Percentiles rank a stretch among this genome's conserved stretches.
These are phyloP conservation scores for Blastobotrys peoriensis DNA, from an alignment of 805 yeast species.

Conservation along the genomic window DNA sequence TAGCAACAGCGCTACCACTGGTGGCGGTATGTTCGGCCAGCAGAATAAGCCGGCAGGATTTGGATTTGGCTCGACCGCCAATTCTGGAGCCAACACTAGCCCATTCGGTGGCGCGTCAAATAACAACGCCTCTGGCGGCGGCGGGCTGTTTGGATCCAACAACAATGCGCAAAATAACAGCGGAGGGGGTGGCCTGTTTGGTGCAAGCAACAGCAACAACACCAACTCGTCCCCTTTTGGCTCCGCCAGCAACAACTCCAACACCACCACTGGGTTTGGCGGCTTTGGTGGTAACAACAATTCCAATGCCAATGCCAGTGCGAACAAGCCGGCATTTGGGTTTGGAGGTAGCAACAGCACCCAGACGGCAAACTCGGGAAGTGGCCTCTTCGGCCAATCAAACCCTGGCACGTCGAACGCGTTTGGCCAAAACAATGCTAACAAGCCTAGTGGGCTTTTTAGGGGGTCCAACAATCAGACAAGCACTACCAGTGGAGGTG, in stretches of 20 bases:
- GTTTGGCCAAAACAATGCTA: conserved; percentile 18
- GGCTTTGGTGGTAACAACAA: not conserved
- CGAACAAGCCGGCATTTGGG: conserved; percentile 22
- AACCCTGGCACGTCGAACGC: conserved; percentile 20
- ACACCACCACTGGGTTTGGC: conserved; percentile 4
- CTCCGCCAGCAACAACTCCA: conserved; percentile 20
- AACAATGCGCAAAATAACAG: conserved; percentile 12
- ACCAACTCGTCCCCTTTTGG: conserved; percentile 2
- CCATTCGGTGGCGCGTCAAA: conserved; percentile 33
- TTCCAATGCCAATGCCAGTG: too few species aligned
- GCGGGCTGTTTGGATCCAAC: conserved; percentile 8
- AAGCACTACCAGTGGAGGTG: conserved; percentile 19
- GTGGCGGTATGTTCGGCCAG: conserved; percentile 16
- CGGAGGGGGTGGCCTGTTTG: conserved; percentile 29
- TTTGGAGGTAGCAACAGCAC: conserved; percentile 25
- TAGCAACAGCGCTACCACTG: conserved; percentile 11
- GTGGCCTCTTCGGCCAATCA: conserved; percentile 13
- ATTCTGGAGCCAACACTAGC: conserved; percentile 17
- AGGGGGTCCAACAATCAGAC: conserved; percentile 17
- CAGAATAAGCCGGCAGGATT: conserved; percentile 20
- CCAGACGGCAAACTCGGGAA: not conserved
- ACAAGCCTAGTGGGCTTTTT: conserved; percentile 30
- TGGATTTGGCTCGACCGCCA: conserved; percentile 23
- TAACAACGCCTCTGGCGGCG: conserved; percentile 17
- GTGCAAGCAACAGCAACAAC: conserved; percentile 21